phyloP scores from a whole-genome alignment of 1,139 yeast genomes.

The Magnusiomyces fungicola region DNA sequence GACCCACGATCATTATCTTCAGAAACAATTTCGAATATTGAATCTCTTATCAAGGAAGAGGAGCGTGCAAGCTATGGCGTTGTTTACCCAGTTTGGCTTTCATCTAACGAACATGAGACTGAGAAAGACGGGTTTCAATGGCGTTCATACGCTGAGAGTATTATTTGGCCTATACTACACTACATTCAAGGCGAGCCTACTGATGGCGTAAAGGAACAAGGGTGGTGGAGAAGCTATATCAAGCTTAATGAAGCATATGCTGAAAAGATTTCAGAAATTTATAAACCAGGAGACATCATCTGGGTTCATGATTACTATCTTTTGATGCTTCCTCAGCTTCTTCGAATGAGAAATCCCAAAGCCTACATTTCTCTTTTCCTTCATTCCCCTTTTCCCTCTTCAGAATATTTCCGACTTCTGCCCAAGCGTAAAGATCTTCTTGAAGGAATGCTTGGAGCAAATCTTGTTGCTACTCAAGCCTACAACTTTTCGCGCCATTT shows the following conservation, averaged over 20 bases:
- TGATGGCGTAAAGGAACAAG: slow-evolving; percentile 62
- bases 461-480: slow-evolving; percentile 78
- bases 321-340: slow-evolving; percentile 73
- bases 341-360: slow-evolving; percentile 74
- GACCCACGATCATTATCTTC: not conserved
- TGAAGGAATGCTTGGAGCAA: slow-evolving; percentile 89
- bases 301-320: slow-evolving; percentile 95
- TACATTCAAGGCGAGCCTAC: slow-evolving; percentile 69
- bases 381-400: slow-evolving; percentile 73
- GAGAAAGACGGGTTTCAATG: slow-evolving; percentile 63
- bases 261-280: slow-evolving; percentile 61
- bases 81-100: slow-evolving; percentile 75
- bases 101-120: too few relatives aligned
- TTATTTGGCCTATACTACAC: slow-evolving; percentile 91
- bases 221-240: slow-evolving; percentile 90
- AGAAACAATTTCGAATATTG: not conserved
- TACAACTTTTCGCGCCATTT: slow-evolving; percentile 85
- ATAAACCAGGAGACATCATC: slow-evolving; percentile 84
- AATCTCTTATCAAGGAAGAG: not conserved
- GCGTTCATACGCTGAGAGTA: slow-evolving; percentile 84
- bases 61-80: slow-evolving; percentile 37
- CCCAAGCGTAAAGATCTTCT: slow-evolving; percentile 74
- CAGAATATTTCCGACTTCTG: slow-evolving; percentile 87
- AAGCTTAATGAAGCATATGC: slow-evolving; percentile 87
- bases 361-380: slow-evolving; percentile 72